Conservation (phyloP, 2,329 filamentous ascomycete genomes). For the Verticillium klebahnii region DNA sequence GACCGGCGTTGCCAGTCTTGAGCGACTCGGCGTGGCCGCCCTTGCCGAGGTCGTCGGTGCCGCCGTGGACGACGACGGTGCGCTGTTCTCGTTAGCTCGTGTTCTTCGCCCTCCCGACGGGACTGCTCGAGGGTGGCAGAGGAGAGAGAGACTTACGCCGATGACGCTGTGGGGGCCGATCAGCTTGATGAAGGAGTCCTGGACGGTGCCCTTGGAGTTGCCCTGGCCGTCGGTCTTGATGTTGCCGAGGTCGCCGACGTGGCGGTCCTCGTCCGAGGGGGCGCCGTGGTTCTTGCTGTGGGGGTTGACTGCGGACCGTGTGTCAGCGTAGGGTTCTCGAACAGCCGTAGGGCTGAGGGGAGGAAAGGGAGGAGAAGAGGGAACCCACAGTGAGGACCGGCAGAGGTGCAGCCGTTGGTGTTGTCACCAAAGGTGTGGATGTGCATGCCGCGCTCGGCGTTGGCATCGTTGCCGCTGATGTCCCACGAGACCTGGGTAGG, state of each 20-base stretch:
- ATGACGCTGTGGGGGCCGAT: constrained; percentile 94
- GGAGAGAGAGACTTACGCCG: constrained; percentile 56
- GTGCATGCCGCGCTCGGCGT: constrained; percentile 97
- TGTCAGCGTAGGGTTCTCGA: neutral
- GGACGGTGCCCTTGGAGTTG: constrained; percentile 75
- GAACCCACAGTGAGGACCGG: constrained; percentile 88
- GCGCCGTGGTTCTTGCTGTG: constrained; percentile 88
- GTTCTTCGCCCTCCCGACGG: neutral
- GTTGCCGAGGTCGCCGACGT: constrained; percentile 98
- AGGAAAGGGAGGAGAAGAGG: neutral
- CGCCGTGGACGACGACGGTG: constrained; percentile 89
- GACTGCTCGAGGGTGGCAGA: neutral
- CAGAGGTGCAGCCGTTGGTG: constrained; percentile 99
- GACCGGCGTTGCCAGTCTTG: constrained; percentile 96
- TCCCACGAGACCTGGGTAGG: constrained; percentile 89
- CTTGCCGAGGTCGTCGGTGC: constrained; percentile 95
- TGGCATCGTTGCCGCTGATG: constrained; percentile 87
- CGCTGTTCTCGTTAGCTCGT: constrained; percentile 49
- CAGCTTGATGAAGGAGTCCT: constrained; percentile 85
- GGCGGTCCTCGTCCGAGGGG: constrained; percentile 75
- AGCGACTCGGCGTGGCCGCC: constrained; percentile 90
- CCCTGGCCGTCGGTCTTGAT: constrained; percentile 92
- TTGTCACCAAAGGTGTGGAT: constrained; percentile 99
- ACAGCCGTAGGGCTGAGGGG: neutral
- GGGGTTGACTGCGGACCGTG: constrained; percentile 73